phyloP scores from a whole-genome alignment of 306 rosid genomes.

The Hylodesmum podocarpum region DNA sequence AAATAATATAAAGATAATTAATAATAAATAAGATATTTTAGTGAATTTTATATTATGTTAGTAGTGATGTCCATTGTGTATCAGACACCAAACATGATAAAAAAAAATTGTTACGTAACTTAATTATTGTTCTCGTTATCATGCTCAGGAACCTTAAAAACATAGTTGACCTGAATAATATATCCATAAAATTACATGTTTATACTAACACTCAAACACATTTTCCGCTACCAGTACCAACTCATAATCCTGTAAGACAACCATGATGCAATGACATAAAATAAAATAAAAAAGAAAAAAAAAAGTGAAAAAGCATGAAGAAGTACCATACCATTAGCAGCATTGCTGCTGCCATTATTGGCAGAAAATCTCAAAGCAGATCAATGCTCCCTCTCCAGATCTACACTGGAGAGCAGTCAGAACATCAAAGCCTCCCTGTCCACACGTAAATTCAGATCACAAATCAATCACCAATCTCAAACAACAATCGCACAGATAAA shows the following conservation, averaged over 20 bases:
- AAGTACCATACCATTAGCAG: constrained; percentile 76
- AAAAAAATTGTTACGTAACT: no score
- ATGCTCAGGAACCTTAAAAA: background rate
- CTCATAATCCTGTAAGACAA: background rate
- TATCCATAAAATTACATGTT: background rate
- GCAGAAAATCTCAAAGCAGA: constrained; percentile 78
- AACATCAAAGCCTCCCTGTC: constrained; percentile 62
- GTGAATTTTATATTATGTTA: no score
- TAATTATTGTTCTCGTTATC: no score
- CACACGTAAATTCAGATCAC: constrained; percentile 37
- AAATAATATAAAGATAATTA: no score
- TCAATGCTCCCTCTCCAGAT: constrained; percentile 61
- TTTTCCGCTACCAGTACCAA: background rate
- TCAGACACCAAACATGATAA: no score
- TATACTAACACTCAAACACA: background rate
- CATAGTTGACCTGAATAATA: background rate
- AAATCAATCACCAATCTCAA: constrained; percentile 10
- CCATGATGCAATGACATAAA: background rate
- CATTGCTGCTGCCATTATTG: constrained; percentile 79
- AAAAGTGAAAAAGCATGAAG: background rate
- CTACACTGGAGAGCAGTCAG: constrained; percentile 48
- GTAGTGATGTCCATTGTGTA: no score
- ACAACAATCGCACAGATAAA: background rate
- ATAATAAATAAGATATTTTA: no score
- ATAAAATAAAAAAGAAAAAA: background rate